Evolutionary conservation across 2,329 filamentous ascomycete species (phyloP), one percentile per base, ranked within the genome.

Genomic region (Cadophora gregata): DNA sequence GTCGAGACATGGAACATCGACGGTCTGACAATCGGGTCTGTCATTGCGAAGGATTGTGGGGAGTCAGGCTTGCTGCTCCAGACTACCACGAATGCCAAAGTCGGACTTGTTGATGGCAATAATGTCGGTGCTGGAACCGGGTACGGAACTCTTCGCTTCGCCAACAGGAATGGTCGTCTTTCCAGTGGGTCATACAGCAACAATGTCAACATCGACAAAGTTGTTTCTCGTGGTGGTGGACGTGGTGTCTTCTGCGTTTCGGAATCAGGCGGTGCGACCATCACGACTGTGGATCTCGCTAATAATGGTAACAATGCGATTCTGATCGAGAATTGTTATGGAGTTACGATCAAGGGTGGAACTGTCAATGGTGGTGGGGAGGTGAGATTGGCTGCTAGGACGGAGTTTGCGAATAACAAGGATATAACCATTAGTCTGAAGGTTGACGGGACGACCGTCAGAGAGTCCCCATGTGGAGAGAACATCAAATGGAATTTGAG

Each of bases 1-100:
- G 53, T 64, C 19, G 62, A 64, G 38, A 64, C 59, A 2, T 64
- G 62, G 62, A 64, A 64, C 8, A 64, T 64, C 24, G 53, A 64
- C 24, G 62, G 62, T n/a, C 38, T 64, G 16, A 59, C 36, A 1
- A 64, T 64, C 53, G 24, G 25, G 27, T 59, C 62, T 10, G 53
- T 64, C 38, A 59, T 50, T 48, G 62, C 62, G 5, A 48, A 25
- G 3, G 33, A 64, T 14, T 29, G 24, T 14, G 62, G 62, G 21
- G 62, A 64, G 38, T 64, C 33, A 1, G 62, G 62, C 21, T 21
- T 64, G n/a, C 53, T 64, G 8, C 62, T 64, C 19, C 62, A 64
- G 25, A 38, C 51, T 4, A 59, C 53, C n/a, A 64, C 36, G 8
- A 64, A 64, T 27, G 62, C 53, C 5, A 48, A 42, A 19, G 62